Evolutionary conservation across 139 green algal genomes (phyloP).

Genomic region (Tetraselmis chui): DNA sequence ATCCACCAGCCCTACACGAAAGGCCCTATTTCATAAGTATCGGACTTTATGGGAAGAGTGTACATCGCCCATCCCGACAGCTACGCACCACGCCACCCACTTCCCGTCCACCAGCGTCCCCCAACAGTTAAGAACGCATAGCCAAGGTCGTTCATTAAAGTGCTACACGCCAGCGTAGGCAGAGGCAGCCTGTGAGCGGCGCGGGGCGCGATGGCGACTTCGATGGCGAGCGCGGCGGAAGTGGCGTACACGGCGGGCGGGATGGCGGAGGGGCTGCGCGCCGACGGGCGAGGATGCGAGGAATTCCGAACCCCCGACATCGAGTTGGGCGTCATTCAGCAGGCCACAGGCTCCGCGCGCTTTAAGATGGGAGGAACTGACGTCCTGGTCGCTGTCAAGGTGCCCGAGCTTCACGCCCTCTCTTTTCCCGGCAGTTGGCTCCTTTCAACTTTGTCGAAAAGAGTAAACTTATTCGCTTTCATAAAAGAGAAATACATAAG

Average conservation of each 20-base stretch:
- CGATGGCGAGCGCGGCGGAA: neutral
- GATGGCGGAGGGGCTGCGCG: slow-evolving; percentile 25
- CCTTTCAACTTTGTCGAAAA: slow-evolving; percentile 7
- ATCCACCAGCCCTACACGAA: too few species aligned
- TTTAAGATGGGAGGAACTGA: slow-evolving; percentile 67
- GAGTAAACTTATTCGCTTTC: neutral
- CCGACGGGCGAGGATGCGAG: slow-evolving; percentile 48
- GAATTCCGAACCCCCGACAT: slow-evolving; percentile 55
- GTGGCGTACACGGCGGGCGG: slow-evolving; percentile 9
- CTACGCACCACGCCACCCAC: too few species aligned
- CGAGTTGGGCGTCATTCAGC: slow-evolving; percentile 57
- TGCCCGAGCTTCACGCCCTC: too few species aligned
- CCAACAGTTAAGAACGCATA: too few species aligned
- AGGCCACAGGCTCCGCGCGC: slow-evolving; percentile 69
- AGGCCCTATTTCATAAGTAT: too few species aligned
- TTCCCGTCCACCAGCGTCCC: too few species aligned
- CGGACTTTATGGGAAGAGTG: too few species aligned
- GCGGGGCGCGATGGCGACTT: neutral
- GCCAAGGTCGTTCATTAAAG: too few species aligned
- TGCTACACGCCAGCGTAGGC: too few species aligned
- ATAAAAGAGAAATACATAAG: neutral
- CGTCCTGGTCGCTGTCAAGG: slow-evolving; percentile 77
- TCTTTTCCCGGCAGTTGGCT: too few species aligned
- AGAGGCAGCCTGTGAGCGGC: too few species aligned
- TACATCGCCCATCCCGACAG: too few species aligned